Evolutionary conservation across 257 asterid genomes (phyloP), one percentile per base, ranked within the genome.

Genomic region (Nicotiana obtusifolia): DNA sequence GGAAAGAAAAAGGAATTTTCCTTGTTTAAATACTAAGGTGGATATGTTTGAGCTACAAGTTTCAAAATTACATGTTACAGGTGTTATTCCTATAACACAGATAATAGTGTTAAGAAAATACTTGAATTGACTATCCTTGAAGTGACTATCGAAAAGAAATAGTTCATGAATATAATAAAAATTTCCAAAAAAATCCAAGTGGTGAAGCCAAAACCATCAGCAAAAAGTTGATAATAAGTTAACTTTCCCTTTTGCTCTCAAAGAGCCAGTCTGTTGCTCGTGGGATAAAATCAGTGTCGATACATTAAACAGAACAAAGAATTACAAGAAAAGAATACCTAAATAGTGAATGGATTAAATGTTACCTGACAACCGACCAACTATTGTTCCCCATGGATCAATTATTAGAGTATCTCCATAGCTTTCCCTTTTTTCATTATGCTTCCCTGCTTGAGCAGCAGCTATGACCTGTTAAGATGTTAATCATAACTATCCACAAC

Each of bases 381-480:
- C 62, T 78, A 95, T 85, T 31, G 85, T 88, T 54, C 99, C 99
- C 99, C 99, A 95, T 47, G 99, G 98, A 89, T 95, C 97, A 80
- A 95, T 92, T 61, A 95, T 92, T 88, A 95, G 57, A 20, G 93
- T 82, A 85, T 92, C 97, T 31, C 99, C 99, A 78, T 86, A 92
- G 81, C 99, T 95, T 26, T 95, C 98, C 88, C 97, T 90, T 47
- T 85, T 88, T 8, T 88, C 97, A 81, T 89, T 90, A 81, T 95
- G 99, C 84, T 89, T 90, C 77, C 99, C 99, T 71, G 94, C 95
- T 85, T 95, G 99, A 54, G 99, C 91, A 5, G 98, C 96, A 82
- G 98, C 99, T 81, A 94, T 92, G 80, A 91, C 90, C 94, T 91
- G 88, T n/a, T 5, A 75, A 81, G 44, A 26, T 30, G 61, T 22